These are phyloP conservation scores for Zalerion maritima DNA, from an alignment of 495 filamentous ascomycete genomes.

Conservation along the genomic window DNA sequence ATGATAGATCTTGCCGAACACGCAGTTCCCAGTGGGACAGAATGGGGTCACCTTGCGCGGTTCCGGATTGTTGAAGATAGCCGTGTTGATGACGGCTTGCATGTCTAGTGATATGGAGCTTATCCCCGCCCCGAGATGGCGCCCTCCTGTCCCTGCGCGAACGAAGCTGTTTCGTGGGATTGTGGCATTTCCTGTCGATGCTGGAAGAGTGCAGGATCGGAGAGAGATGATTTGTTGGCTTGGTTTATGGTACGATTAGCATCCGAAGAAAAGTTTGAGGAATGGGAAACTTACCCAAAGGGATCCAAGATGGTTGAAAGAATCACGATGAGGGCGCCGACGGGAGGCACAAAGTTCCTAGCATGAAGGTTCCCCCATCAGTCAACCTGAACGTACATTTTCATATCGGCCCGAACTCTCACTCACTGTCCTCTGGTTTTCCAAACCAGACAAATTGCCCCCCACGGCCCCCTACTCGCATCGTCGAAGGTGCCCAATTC, in stretches of 20 bases:
- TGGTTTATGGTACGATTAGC: background rate
- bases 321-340: conserved; percentile 9
- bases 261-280: background rate
- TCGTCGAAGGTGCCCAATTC: conserved; percentile 9
- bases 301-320: conserved; percentile 10
- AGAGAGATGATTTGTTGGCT: conserved; percentile 10
- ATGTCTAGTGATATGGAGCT: conserved; percentile 1
- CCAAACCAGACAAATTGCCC: conserved; percentile 9
- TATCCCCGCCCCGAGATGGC: conserved; percentile 1
- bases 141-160: background rate
- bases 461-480: conserved; percentile 10
- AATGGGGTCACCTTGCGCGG: conserved; percentile 1
- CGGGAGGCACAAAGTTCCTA: conserved; percentile 7
- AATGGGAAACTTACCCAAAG: conserved; percentile 4
- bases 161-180: conserved; percentile 7
- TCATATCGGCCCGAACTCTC: too few relatives aligned
- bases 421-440: conserved; percentile 3
- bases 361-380: too few relatives aligned
- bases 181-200: conserved; percentile 3
- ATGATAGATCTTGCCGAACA: conserved; percentile 7
- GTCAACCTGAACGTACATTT: too few relatives aligned
- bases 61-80: conserved; percentile 5
- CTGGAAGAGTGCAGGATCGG: conserved; percentile 6
- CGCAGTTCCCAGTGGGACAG: conserved; percentile 12
- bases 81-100: conserved; percentile 4